phyloP scores from a whole-genome alignment of 2,329 filamentous ascomycete genomes.

The Cordyceps militaris region DNA sequence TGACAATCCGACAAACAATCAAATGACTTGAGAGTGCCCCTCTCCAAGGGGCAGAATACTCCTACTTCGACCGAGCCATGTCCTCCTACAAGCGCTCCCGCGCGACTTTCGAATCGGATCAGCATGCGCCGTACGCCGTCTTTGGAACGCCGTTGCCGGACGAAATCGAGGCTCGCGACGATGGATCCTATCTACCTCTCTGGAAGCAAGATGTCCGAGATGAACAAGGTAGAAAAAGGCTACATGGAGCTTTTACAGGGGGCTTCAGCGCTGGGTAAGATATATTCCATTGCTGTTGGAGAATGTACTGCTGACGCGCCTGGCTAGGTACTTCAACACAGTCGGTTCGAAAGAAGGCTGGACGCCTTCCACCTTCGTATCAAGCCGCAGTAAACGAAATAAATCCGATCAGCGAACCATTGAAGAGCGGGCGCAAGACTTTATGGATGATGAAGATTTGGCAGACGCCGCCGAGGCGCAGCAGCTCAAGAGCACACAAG shows the following conservation, averaged over 20 bases:
- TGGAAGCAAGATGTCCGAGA: conserved; percentile 98
- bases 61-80: not conserved
- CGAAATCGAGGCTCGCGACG: conserved; percentile 71
- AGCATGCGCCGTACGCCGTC: conserved; percentile 65
- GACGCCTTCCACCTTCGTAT: conserved; percentile 87
- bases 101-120: conserved; percentile 69
- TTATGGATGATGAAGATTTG: conserved; percentile 96
- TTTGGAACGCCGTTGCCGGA: conserved; percentile 83
- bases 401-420: conserved; percentile 47
- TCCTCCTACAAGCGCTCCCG: conserved; percentile 75
- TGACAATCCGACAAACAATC: not conserved
- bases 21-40: not conserved
- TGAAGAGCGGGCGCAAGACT: conserved; percentile 70
- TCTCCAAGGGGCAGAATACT: not conserved
- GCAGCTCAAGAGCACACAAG: conserved; percentile 63
- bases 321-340: conserved; percentile 85
- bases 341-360: conserved; percentile 98
- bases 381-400: conserved; percentile 72
- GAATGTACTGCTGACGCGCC: not conserved
- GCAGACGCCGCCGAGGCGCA: conserved; percentile 76
- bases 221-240: conserved; percentile 78
- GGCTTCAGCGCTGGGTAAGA: conserved; percentile 91
- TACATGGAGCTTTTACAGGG: conserved; percentile 95
- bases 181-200: conserved; percentile 87
- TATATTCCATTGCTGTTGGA: not conserved